These are phyloP conservation scores for Clitoria ternatea DNA, from an alignment of 306 rosid genomes.

Conservation along the genomic window DNA sequence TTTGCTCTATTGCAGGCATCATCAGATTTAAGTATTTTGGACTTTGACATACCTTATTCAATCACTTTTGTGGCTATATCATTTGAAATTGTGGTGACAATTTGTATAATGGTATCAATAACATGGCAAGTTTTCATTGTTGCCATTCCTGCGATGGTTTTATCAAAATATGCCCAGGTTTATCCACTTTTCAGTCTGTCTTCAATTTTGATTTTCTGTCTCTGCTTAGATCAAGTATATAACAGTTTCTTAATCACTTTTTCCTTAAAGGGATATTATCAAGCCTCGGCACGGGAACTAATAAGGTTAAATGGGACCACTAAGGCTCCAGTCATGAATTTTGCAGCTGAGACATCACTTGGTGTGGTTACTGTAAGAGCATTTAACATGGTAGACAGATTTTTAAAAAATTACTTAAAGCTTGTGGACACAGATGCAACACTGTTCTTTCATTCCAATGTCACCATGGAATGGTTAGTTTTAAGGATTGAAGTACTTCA, in stretches of 20 bases:
- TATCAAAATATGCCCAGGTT: slow-evolving; percentile 54
- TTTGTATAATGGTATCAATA: slow-evolving; percentile 55
- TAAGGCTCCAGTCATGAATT: slow-evolving; percentile 83
- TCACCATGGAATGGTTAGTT: slow-evolving; percentile 57
- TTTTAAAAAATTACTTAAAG: slow-evolving; percentile 49
- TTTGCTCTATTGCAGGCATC: no score
- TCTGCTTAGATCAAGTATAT: background rate
- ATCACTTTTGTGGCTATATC: slow-evolving; percentile 27
- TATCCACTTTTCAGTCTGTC: background rate
- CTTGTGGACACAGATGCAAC: slow-evolving; percentile 69
- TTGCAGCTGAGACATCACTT: slow-evolving; percentile 70
- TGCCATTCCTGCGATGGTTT: slow-evolving; percentile 52
- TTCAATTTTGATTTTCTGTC: background rate
- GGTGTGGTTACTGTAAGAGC: slow-evolving; percentile 82
- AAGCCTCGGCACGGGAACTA: slow-evolving; percentile 68
- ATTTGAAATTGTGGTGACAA: slow-evolving; percentile 33
- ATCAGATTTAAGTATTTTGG: slow-evolving; percentile 77
- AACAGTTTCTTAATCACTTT: background rate
- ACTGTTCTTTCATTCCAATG: slow-evolving; percentile 64
- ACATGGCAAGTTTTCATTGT: slow-evolving; percentile 85
- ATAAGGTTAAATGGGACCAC: slow-evolving; percentile 85
- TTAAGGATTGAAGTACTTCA: slow-evolving; percentile 67
- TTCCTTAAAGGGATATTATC: slow-evolving; percentile 53
- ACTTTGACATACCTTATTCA: slow-evolving; percentile 66
- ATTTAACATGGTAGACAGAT: slow-evolving; percentile 47